Evolutionary conservation across 345 rosid genomes (phyloP), one percentile per base, ranked within the genome.

Genomic region (Populus simonii): DNA sequence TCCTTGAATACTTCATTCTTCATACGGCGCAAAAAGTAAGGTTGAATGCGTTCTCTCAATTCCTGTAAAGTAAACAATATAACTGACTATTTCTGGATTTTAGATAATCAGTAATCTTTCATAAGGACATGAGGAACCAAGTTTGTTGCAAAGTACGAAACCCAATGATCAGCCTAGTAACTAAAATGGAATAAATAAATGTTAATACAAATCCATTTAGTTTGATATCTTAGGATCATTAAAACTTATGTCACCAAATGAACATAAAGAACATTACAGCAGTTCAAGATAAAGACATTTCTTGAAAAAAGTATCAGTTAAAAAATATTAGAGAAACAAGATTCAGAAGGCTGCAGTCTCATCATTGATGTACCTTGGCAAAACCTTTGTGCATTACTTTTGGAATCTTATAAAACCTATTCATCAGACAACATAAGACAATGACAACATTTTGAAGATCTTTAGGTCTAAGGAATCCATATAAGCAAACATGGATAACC

Each of bases 1-100:
- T 89, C 95, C 75, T 77, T 82, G 78, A 96, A 93, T 72, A 96
- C 96, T 79, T 93, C 99, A 78, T 65, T 91, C 86, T 96, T 96
- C 78, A 93, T 81, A 65, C 99, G 97, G 66, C 97, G 97, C 85
- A 96, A 85, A 78, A 96, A 96, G 84, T 88, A 96, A 53, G 99
- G 98, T 78, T 93, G 93, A 84, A 96, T 96, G 41, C 89, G 85
- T 76, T 92, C 96, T 81, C 99, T 90, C 71, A 93, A 87, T 79
- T 96, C 97, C 99, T 96, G 76, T 70, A 53, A 22, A 72, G 47
- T 55, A 79, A 29, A 70, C 35, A 67, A 66, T 62, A 65, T 16
- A 1, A 23, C 25, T 57, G 27, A 57, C 23, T n/a, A 57, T 57
- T 57, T 57, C 27, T 38, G 71, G 18, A 68, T 35, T 20, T 68